phyloP scores from a whole-genome alignment of 306 rosid species.

The Fagus sylvatica region DNA sequence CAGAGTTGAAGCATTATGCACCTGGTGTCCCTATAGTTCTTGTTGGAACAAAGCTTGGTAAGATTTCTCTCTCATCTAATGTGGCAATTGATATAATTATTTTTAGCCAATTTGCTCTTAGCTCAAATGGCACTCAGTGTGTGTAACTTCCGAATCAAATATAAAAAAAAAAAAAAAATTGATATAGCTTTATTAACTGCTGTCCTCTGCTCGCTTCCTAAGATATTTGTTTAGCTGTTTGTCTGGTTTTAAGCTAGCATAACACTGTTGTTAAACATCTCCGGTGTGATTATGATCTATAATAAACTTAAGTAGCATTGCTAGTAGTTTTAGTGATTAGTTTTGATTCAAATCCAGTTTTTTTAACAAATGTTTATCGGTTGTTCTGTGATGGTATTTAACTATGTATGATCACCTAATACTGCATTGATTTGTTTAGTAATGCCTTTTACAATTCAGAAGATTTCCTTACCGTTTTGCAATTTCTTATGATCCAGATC shows the following conservation, averaged over 20 bases:
- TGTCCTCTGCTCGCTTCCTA: too few species aligned
- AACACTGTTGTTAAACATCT: too few species aligned
- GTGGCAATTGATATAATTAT: constrained; percentile 12
- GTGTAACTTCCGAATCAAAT: too few species aligned
- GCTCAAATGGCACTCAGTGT: too few species aligned
- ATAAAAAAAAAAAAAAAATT: too few species aligned
- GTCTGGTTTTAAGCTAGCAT: too few species aligned
- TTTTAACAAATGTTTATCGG: background rate
- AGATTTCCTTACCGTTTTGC: constrained; percentile 13
- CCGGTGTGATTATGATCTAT: too few species aligned
- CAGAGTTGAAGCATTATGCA: constrained; percentile 99
- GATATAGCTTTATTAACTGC: too few species aligned
- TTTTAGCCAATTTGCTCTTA: background rate
- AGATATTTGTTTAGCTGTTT: too few species aligned
- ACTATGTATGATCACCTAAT: background rate
- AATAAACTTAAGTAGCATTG: too few species aligned
- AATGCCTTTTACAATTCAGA: constrained; percentile 6
- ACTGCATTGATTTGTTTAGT: background rate
- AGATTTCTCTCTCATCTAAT: constrained; percentile 24
- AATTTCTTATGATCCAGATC: constrained; percentile 61
- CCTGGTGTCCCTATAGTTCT: constrained; percentile 96
- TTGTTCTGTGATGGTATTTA: background rate
- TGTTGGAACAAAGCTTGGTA: constrained; percentile 98
- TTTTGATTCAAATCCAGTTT: background rate
- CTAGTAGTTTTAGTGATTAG: too few species aligned